phyloP scores from a whole-genome alignment of 805 yeast species.

The Metschnikowia shivogae region DNA sequence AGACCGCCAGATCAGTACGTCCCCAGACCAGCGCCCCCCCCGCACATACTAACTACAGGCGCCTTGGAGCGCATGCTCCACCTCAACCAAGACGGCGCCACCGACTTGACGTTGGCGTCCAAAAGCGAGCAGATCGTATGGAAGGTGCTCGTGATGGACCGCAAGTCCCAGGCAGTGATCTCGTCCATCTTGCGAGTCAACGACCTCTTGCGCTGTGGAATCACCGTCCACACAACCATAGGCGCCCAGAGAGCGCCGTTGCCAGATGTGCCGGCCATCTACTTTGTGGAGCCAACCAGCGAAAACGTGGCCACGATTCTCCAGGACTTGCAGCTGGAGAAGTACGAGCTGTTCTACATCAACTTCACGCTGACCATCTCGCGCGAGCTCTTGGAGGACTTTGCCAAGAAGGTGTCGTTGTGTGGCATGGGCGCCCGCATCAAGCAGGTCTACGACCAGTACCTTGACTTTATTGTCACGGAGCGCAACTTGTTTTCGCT shows the following conservation, averaged over 20 bases:
- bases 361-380: slow-evolving; percentile 81
- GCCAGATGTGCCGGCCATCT: slow-evolving; percentile 92
- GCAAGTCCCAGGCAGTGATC: slow-evolving; percentile 74
- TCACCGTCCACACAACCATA: slow-evolving; percentile 82
- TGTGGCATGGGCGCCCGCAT: slow-evolving; percentile 68
- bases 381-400: slow-evolving; percentile 78
- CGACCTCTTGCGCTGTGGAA: slow-evolving; percentile 84
- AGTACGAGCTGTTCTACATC: slow-evolving; percentile 74
- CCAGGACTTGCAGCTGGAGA: slow-evolving; percentile 67
- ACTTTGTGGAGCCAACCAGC: slow-evolving; percentile 82
- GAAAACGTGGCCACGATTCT: slow-evolving; percentile 69
- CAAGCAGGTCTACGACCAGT: slow-evolving; percentile 91
- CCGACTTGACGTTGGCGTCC: slow-evolving; percentile 51
- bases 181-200: slow-evolving; percentile 91
- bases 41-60: slow-evolving; percentile 10
- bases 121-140: slow-evolving; percentile 70
- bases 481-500: slow-evolving; percentile 88
- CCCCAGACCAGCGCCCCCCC: neutral
- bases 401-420: slow-evolving; percentile 77
- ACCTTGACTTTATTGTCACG: slow-evolving; percentile 84
- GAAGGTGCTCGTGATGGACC: slow-evolving; percentile 87
- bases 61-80: slow-evolving; percentile 78
- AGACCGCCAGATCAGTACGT: slow-evolving; percentile 12
- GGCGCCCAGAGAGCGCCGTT: slow-evolving; percentile 71
- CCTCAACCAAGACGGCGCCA: slow-evolving; percentile 60